Evolutionary conservation across 108 stramenopile species (phyloP).

Genomic region (Cyclotella choctawhatcheeana): DNA sequence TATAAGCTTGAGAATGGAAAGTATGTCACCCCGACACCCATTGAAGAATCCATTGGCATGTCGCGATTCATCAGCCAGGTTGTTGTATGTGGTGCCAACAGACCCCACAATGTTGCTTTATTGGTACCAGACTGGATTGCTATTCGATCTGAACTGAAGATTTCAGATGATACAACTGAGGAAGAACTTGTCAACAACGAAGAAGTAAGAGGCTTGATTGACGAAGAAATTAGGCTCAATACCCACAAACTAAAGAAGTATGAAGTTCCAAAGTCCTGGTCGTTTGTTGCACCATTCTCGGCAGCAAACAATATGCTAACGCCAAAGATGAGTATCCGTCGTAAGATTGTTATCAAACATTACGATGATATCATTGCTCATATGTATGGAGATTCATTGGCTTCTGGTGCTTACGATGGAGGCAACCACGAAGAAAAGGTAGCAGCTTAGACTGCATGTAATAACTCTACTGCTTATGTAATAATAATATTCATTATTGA

Average conservation of each 20-base stretch:
- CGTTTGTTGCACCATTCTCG: conserved; percentile 92
- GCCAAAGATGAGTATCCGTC: conserved; percentile 94
- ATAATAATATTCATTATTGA: too few species aligned
- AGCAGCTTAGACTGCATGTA: conserved; percentile 18
- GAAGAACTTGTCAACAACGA: conserved; percentile 80
- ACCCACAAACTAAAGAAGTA: conserved; percentile 88
- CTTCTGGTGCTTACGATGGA: conserved; percentile 25
- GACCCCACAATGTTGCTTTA: conserved; percentile 90
- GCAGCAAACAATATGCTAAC: conserved; percentile 95
- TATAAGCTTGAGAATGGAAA: conserved; percentile 99
- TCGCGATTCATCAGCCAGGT: conserved; percentile 91
- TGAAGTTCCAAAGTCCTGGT: conserved; percentile 83
- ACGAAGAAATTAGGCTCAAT: conserved; percentile 72
- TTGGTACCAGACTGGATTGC: conserved; percentile 91
- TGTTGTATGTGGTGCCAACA: conserved; percentile 93
- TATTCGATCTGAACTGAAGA: conserved; percentile 67
- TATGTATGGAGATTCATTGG: conserved; percentile 75
- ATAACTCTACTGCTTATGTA: too few species aligned
- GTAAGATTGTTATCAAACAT: conserved; percentile 88
- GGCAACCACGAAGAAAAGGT: conserved; percentile 42
- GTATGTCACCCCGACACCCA: conserved; percentile 93
- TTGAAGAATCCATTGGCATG: conserved; percentile 91
- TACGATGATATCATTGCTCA: conserved; percentile 80
- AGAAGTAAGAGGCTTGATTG: conserved; percentile 77
- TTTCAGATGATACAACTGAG: conserved; percentile 61